These are phyloP conservation scores for Plectosphaerella plurivora DNA, from an alignment of 2,329 filamentous ascomycete genomes.

Conservation along the genomic window DNA sequence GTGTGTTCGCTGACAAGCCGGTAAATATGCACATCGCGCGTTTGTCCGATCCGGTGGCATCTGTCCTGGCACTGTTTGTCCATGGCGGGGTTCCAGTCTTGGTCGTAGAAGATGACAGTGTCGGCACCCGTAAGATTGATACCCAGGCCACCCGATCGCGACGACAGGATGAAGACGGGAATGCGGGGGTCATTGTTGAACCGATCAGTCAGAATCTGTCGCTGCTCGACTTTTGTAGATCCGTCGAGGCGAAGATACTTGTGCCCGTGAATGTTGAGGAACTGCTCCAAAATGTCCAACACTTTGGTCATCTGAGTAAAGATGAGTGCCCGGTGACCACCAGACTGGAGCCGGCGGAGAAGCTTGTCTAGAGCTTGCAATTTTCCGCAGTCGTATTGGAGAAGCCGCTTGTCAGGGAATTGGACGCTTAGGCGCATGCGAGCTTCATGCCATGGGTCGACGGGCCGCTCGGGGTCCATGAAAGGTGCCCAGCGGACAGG, in stretches of 20 bases:
- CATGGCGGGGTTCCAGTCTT: conserved; percentile 99
- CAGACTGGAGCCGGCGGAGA: conserved; percentile 79
- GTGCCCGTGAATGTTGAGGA: conserved; percentile 95
- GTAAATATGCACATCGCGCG: conserved; percentile 96
- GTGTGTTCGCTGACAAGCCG: conserved; percentile 89
- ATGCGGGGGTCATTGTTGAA: conserved; percentile 96
- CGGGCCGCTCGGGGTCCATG: conserved; percentile 49
- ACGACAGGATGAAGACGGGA: conserved; percentile 91
- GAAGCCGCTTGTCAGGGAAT: conserved; percentile 91
- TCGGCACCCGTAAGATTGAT: conserved; percentile 97
- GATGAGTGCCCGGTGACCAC: conserved; percentile 89
- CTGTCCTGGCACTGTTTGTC: conserved; percentile 98
- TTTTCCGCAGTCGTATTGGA: conserved; percentile 98
- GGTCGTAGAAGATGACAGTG: conserved; percentile 97
- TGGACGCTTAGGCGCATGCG: conserved; percentile 92
- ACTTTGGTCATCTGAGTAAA: conserved; percentile 99
- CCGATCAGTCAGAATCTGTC: conserved; percentile 89
- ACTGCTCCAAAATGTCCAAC: conserved; percentile 93
- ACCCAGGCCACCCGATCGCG: conserved; percentile 86
- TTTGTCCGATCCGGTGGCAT: conserved; percentile 95
- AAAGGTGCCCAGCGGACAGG: conserved; percentile 52
- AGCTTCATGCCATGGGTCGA: conserved; percentile 88
- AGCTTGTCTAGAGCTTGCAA: conserved; percentile 85
- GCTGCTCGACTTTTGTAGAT: conserved; percentile 92
- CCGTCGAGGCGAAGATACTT: conserved; percentile 95